Evolutionary conservation across 2,329 filamentous ascomycete genomes (phyloP).

Genomic region (Paramyrothecium sp.): DNA sequence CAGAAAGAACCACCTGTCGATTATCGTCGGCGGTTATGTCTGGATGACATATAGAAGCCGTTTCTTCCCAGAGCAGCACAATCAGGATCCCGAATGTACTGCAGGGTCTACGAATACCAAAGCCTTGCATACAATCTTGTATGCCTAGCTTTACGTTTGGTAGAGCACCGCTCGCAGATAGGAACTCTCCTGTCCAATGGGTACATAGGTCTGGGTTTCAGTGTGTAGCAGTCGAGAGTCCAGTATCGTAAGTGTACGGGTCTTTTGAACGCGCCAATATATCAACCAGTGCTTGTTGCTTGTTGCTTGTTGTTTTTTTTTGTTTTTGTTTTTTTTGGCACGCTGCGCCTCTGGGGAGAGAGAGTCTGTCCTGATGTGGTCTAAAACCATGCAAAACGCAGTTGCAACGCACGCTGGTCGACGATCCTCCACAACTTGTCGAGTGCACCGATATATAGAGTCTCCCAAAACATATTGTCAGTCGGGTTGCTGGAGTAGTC

Average conservation of each 20-base stretch:
- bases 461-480: too few species aligned
- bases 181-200: neutral
- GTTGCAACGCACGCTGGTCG: neutral
- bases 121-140: neutral
- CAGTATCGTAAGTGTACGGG: neutral
- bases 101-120: neutral
- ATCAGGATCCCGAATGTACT: neutral
- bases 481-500: too few species aligned
- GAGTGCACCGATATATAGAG: too few species aligned
- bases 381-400: neutral
- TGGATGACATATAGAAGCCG: neutral
- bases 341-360: neutral
- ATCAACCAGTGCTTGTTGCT: neutral
- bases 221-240: neutral
- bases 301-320: too few species aligned
- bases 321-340: neutral
- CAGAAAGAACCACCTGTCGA: neutral
- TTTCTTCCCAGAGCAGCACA: neutral
- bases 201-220: neutral
- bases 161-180: neutral
- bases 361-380: neutral
- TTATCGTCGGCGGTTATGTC: neutral
- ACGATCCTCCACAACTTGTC: neutral
- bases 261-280: neutral
- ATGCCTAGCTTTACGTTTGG: neutral